phyloP scores from a whole-genome alignment of 129 eudicot species.

The Centella asiatica region DNA sequence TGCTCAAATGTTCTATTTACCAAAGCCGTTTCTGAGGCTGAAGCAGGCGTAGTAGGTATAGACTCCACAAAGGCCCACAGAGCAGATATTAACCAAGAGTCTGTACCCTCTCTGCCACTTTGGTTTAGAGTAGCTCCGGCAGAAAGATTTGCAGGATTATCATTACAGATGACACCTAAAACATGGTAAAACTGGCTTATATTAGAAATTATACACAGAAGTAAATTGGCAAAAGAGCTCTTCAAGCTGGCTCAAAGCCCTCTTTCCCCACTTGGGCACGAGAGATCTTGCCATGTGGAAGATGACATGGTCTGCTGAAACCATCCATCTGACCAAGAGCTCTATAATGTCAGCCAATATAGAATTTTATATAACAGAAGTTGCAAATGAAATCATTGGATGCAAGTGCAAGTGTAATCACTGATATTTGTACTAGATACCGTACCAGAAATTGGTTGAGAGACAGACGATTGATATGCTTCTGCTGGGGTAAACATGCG shows the following conservation, averaged over 20 bases:
- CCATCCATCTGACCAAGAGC: constrained; percentile 77
- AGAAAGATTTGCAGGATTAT: constrained; percentile 26
- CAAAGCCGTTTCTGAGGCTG: constrained; percentile 70
- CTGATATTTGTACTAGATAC: constrained; percentile 9
- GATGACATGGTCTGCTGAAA: constrained; percentile 33
- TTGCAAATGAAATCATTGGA: neutral
- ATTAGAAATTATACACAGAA: constrained; percentile 24
- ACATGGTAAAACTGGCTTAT: constrained; percentile 20
- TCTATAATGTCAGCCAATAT: constrained; percentile 26
- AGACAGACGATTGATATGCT: constrained; percentile 15
- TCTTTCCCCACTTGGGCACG: constrained; percentile 50
- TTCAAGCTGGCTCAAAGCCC: constrained; percentile 62
- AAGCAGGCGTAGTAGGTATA: constrained; percentile 88
- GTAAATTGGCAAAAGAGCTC: constrained; percentile 27
- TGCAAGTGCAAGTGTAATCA: constrained; percentile 9
- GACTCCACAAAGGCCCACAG: constrained; percentile 80
- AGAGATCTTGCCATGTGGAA: constrained; percentile 54
- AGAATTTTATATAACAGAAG: neutral
- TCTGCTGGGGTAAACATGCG: constrained; percentile 20
- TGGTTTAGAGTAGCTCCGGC: constrained; percentile 31
- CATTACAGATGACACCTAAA: constrained; percentile 55
- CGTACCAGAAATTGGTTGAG: constrained; percentile 51
- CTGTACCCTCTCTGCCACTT: constrained; percentile 24
- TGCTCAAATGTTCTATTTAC: constrained; percentile 54
- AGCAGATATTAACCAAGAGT: constrained; percentile 60